A percentile compares a stretch with the other conserved stretches of the same genome.
Conservation (phyloP, 2,329 filamentous ascomycete genomes). For the Fusarium odoratissimum region DNA sequence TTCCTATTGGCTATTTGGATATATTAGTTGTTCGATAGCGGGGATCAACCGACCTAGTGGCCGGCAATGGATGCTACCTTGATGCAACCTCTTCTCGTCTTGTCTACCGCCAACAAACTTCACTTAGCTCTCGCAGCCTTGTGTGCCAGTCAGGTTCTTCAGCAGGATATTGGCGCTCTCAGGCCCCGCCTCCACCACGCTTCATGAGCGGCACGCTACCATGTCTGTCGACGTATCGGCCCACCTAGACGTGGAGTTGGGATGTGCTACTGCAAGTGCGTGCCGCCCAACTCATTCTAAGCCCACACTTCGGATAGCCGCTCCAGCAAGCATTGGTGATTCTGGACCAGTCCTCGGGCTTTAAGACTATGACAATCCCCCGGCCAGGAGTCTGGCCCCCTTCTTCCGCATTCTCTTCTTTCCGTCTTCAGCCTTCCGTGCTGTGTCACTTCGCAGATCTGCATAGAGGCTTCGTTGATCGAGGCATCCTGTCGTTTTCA, state of each 20-base stretch:
- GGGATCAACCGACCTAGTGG: slow-evolving; percentile 37
- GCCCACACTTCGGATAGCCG: slow-evolving; percentile 41
- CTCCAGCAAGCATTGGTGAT: slow-evolving; percentile 31
- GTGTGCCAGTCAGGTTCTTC: slow-evolving; percentile 41
- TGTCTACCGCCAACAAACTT: slow-evolving; percentile 35
- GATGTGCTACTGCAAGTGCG: slow-evolving; percentile 43
- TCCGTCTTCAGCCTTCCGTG: slow-evolving; percentile 46
- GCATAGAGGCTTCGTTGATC: slow-evolving; percentile 57
- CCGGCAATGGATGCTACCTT: slow-evolving; percentile 38
- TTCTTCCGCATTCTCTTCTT: slow-evolving; percentile 52
- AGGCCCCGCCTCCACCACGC: slow-evolving; percentile 28
- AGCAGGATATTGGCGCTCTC: slow-evolving; percentile 34
- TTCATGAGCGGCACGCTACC: slow-evolving; percentile 22
- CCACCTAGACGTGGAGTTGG: slow-evolving; percentile 37
- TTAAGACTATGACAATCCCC: slow-evolving; percentile 47
- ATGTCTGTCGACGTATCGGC: slow-evolving; percentile 39
- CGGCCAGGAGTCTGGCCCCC: slow-evolving; percentile 45
- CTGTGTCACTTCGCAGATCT: slow-evolving; percentile 44
- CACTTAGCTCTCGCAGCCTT: slow-evolving; percentile 32
- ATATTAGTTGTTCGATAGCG: slow-evolving; percentile 39
- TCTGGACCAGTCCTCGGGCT: slow-evolving; percentile 34
- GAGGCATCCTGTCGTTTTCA: slow-evolving; percentile 57
- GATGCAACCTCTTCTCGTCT: slow-evolving; percentile 35
- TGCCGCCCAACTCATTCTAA: slow-evolving; percentile 35
- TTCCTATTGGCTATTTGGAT: slow-evolving; percentile 49